Conservation (phyloP, 495 filamentous ascomycete species). For the Neurospora sp. region DNA sequence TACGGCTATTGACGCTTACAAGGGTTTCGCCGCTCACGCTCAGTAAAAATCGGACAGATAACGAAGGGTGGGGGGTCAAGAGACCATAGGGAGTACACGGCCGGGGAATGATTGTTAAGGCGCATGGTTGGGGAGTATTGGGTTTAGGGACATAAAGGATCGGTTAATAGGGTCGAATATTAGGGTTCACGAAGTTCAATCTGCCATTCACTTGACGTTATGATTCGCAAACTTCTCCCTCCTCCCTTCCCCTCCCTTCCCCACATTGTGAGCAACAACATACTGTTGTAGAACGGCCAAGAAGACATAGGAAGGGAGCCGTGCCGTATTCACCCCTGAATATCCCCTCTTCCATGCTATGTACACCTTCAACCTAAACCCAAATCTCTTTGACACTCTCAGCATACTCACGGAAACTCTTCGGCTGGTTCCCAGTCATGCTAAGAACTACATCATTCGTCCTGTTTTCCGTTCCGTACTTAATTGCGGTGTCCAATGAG, state of each 20-base stretch:
- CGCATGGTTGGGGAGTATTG: not conserved
- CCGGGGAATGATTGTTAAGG: not conserved
- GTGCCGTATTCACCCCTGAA: not conserved
- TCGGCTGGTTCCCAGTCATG: conserved; percentile 26
- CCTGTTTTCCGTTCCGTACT: conserved; percentile 28
- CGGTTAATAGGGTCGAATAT: not conserved
- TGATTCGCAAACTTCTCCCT: not conserved
- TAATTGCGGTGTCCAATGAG: conserved; percentile 25
- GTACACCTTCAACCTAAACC: conserved; percentile 1
- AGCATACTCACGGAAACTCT: conserved; percentile 24
- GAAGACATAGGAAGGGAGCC: not conserved
- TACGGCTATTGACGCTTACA: not conserved
- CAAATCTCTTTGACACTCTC: conserved; percentile 23
- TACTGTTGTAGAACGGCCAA: not conserved
- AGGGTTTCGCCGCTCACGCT: not conserved
- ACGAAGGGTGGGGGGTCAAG: not conserved
- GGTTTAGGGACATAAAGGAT: not conserved
- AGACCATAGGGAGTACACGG: not conserved
- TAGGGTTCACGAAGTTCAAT: not conserved
- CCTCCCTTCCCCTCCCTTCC: not conserved
- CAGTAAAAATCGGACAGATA: not conserved
- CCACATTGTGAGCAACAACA: not conserved
- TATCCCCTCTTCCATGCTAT: not conserved
- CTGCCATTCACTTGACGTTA: not conserved
- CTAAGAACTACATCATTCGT: conserved; percentile 28